These are phyloP conservation scores for Barnettozyma populi DNA, from an alignment of 805 yeast species.

Conservation along the genomic window DNA sequence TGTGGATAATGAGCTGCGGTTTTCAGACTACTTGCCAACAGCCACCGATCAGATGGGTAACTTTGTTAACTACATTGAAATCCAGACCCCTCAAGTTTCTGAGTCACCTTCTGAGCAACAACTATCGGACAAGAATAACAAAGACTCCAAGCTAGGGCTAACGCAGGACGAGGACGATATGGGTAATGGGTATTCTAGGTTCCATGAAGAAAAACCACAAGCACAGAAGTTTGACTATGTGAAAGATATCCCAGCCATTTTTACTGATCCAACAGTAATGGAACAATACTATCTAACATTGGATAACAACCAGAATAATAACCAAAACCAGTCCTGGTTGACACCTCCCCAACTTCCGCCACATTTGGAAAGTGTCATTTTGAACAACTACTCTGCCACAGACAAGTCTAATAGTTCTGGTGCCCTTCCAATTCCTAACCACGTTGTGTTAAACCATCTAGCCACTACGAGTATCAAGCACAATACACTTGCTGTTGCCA, in stretches of 20 bases:
- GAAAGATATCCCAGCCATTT: slow-evolving; percentile 73
- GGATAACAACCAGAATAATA: slow-evolving; percentile 60
- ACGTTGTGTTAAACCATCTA: slow-evolving; percentile 87
- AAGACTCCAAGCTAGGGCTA: slow-evolving; percentile 59
- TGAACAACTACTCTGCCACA: slow-evolving; percentile 59
- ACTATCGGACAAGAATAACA: slow-evolving; percentile 20
- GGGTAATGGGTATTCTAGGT: slow-evolving; percentile 76
- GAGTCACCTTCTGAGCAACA: slow-evolving; percentile 31
- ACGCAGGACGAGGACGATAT: slow-evolving; percentile 71
- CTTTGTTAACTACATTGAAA: slow-evolving; percentile 86
- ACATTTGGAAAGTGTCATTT: slow-evolving; percentile 87
- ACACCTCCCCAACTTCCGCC: slow-evolving; percentile 98
- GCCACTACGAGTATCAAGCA: slow-evolving; percentile 96
- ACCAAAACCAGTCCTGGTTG: slow-evolving; percentile 53
- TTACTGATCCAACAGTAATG: slow-evolving; percentile 82
- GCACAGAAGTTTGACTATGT: slow-evolving; percentile 38
- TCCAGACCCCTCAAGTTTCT: slow-evolving; percentile 35
- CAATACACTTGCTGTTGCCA: slow-evolving; percentile 89
- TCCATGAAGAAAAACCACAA: slow-evolving; percentile 52
- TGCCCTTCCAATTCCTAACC: slow-evolving; percentile 89
- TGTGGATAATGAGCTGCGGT: slow-evolving; percentile 87
- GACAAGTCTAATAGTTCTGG: slow-evolving; percentile 80
- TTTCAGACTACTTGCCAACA: slow-evolving; percentile 85
- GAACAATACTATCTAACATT: slow-evolving; percentile 76
- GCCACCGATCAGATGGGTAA: slow-evolving; percentile 98